These are phyloP conservation scores for Serendipita sp. DNA, from an alignment of 768 basidiomycete genomes.

Conservation along the genomic window DNA sequence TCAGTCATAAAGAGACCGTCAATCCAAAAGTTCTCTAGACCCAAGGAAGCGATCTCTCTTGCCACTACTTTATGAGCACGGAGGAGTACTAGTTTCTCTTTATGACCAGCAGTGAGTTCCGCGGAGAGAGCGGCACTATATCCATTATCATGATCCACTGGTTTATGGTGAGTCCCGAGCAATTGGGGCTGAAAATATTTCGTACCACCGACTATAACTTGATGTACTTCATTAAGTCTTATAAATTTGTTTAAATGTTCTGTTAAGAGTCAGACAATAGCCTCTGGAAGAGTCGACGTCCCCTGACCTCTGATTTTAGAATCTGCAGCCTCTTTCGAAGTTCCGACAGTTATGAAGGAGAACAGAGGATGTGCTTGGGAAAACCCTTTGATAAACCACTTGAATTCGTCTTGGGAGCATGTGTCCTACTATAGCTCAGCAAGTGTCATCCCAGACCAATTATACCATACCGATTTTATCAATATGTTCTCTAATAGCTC, in stretches of 20 bases:
- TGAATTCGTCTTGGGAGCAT: slow-evolving; percentile 26
- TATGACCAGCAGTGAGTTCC: slow-evolving; percentile 1
- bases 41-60: background rate
- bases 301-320: slow-evolving; percentile 56
- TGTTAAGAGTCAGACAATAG: background rate
- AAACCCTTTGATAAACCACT: slow-evolving; percentile 53
- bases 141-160: slow-evolving; percentile 4
- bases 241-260: slow-evolving; percentile 1
- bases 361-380: slow-evolving; percentile 56
- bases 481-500: background rate
- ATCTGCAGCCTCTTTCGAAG: slow-evolving; percentile 58
- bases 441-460: background rate
- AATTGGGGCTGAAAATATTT: background rate
- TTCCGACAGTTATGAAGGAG: slow-evolving; percentile 52
- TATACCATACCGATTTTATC: background rate
- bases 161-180: background rate
- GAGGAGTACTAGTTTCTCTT: background rate
- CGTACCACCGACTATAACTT: background rate
- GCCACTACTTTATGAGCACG: background rate
- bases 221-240: background rate
- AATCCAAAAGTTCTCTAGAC: background rate
- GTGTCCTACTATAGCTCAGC: background rate
- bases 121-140: background rate
- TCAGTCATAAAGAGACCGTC: slow-evolving; percentile 2
- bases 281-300: background rate